These are phyloP conservation scores for Saprolegnia parasitica DNA, from an alignment of 352 stramenopile species.

Conservation along the genomic window DNA sequence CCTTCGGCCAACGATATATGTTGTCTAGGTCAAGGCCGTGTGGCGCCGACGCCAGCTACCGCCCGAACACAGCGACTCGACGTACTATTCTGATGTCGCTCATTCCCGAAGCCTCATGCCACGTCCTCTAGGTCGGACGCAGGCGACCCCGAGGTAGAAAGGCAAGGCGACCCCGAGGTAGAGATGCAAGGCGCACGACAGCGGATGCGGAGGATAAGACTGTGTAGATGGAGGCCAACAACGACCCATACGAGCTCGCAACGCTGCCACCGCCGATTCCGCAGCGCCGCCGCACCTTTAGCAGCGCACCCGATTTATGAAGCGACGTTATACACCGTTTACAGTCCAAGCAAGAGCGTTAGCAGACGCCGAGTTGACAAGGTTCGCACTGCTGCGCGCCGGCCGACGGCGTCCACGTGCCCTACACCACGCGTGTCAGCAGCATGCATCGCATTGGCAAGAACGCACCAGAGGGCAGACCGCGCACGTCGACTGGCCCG, in stretches of 20 bases:
- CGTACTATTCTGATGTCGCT: not conserved
- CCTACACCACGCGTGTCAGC: too few species aligned
- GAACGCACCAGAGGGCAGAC: not conserved
- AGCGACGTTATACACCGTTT: not conserved
- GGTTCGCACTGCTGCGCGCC: slow-evolving; percentile 11
- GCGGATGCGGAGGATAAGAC: not conserved
- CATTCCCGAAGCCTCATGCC: not conserved
- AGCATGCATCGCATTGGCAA: too few species aligned
- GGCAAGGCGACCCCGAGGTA: not conserved
- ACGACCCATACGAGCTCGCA: not conserved
- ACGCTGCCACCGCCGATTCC: not conserved
- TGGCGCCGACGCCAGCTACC: slow-evolving; percentile 16
- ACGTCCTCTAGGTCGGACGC: not conserved
- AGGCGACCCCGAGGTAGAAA: not conserved
- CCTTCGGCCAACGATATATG: not conserved
- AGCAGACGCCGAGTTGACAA: not conserved
- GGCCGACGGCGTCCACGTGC: not conserved
- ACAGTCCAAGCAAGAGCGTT: not conserved
- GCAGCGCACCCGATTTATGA: not conserved
- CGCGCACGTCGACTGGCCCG: not conserved
- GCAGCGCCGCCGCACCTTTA: not conserved
- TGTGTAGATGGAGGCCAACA: slow-evolving; percentile 2
- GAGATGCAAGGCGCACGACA: not conserved
- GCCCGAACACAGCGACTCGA: not conserved
- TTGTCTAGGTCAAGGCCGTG: slow-evolving; percentile 7